Evolutionary conservation across 805 yeast genomes (phyloP), one percentile per base, ranked within the genome.

Genomic region (Candida insectorum): DNA sequence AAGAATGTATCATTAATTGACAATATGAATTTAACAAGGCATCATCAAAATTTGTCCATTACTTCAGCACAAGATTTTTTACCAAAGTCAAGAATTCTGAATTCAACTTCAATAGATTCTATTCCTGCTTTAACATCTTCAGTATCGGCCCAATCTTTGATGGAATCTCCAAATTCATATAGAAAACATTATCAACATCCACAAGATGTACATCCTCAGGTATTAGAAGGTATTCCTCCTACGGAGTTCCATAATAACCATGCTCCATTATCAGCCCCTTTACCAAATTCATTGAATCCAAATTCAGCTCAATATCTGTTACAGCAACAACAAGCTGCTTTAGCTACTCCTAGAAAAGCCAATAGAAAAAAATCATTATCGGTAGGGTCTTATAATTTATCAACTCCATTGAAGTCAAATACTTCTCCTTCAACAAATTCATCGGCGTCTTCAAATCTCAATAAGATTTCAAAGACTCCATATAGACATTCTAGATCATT

Each of bases 401-500:
- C 39, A n/a, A 41, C 45, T 14, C 45, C 45, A 14, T 23, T 41
- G 24, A 35, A 37, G 13, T 23, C 38, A 14, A 26, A 34, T 20
- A 31, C 37, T 7, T 35, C 42, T 2, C 39, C 42, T 6, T 12
- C 28, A 3, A 14, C 34, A 9, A 12, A 31, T 15, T 29, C 43
- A n/a, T 16, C 34, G 5, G 15, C 26, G 13, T 10, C 25, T 5
- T 20, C 28, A 20, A 16, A 17, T 3, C n/a, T n/a, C n/a, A 11
- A 19, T 22, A 43, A 40, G 40, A 54, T 66, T 16, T 45, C 54
- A 34, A 65, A 65, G 45, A 58, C 71, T 6, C 70, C 72, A 1
- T 58, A 51, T 34, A 47, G 54, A 46, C 75, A 69, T 44, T 46
- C 58, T 20, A 45, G 74, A 31, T 60, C 73, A 3, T 48, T 67